These are phyloP conservation scores for Friedmanniomyces endolithicus DNA, from an alignment of 495 filamentous ascomycete genomes.

Conservation along the genomic window DNA sequence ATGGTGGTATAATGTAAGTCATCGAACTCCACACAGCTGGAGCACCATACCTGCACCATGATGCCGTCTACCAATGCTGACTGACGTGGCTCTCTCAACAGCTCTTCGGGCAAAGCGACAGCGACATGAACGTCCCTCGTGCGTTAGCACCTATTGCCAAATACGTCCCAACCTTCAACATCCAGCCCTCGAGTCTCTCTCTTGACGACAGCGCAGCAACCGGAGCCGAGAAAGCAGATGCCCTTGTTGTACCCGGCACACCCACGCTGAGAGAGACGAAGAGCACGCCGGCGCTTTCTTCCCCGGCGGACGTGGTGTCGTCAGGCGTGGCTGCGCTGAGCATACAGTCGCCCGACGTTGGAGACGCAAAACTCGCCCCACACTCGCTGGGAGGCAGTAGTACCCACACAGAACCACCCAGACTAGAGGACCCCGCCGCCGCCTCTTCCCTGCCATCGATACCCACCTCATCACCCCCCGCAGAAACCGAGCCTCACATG, in stretches of 20 bases:
- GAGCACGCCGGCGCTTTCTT: slow-evolving; percentile 5
- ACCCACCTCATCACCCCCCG: too few relatives aligned
- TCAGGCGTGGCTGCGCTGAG: slow-evolving; percentile 1
- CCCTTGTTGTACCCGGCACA: not conserved
- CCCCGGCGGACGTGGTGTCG: not conserved
- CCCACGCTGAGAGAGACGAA: slow-evolving; percentile 2
- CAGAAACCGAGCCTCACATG: too few relatives aligned
- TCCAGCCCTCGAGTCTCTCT: slow-evolving; percentile 9
- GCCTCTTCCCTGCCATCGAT: not conserved
- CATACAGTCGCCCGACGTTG: not conserved
- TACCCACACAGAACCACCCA: not conserved
- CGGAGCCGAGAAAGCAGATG: not conserved
- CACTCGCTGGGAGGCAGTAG: not conserved
- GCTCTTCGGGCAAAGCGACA: slow-evolving; percentile 68
- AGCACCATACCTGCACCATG: too few relatives aligned
- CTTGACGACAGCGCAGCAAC: slow-evolving; percentile 5
- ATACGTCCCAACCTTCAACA: not conserved
- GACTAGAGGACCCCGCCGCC: not conserved
- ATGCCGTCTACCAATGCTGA: not conserved
- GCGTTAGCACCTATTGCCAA: slow-evolving; percentile 5
- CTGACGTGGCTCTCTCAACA: not conserved
- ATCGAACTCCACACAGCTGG: not conserved
- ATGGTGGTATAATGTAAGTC: slow-evolving; percentile 67
- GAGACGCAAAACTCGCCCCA: not conserved
- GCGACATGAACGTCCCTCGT: slow-evolving; percentile 70